These are phyloP conservation scores for Clavispora fructus DNA, from an alignment of 805 yeast genomes.

Conservation along the genomic window DNA sequence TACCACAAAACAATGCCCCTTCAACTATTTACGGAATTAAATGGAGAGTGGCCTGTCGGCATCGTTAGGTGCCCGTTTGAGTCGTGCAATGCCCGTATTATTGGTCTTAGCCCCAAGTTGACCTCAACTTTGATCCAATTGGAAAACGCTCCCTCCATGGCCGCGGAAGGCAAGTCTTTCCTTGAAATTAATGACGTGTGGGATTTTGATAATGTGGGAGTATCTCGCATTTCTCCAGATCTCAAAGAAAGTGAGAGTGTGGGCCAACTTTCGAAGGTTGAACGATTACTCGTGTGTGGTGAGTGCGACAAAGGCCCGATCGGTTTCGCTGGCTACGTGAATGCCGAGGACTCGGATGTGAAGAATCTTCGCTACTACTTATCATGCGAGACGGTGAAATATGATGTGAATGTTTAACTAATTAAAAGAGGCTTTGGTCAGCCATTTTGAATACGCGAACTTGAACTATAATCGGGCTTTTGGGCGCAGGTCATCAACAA, in stretches of 20 bases:
- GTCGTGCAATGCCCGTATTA: slow-evolving; percentile 21
- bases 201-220: slow-evolving; percentile 79
- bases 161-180: slow-evolving; percentile 22
- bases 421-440: too few species aligned
- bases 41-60: slow-evolving; percentile 4
- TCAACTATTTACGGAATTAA: slow-evolving; percentile 4
- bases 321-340: slow-evolving; percentile 53
- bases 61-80: slow-evolving; percentile 22
- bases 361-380: slow-evolving; percentile 40
- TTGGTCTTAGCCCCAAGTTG: slow-evolving; percentile 14
- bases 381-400: slow-evolving; percentile 42
- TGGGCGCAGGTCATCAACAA: slow-evolving; percentile 27
- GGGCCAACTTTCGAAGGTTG: slow-evolving; percentile 27
- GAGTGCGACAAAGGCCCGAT: slow-evolving; percentile 77
- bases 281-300: slow-evolving; percentile 59
- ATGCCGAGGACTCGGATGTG: slow-evolving; percentile 25
- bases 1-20: background rate
- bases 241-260: slow-evolving; percentile 20
- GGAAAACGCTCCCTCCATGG: slow-evolving; percentile 27
- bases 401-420: slow-evolving; percentile 17
- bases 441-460: background rate
- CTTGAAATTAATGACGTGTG: slow-evolving; percentile 54
- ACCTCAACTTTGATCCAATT: slow-evolving; percentile 7
- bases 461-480: slow-evolving; percentile 21
- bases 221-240: slow-evolving; percentile 42